phyloP scores from a whole-genome alignment of 2,329 filamentous ascomycete species.

The Colletotrichum tanaceti region DNA sequence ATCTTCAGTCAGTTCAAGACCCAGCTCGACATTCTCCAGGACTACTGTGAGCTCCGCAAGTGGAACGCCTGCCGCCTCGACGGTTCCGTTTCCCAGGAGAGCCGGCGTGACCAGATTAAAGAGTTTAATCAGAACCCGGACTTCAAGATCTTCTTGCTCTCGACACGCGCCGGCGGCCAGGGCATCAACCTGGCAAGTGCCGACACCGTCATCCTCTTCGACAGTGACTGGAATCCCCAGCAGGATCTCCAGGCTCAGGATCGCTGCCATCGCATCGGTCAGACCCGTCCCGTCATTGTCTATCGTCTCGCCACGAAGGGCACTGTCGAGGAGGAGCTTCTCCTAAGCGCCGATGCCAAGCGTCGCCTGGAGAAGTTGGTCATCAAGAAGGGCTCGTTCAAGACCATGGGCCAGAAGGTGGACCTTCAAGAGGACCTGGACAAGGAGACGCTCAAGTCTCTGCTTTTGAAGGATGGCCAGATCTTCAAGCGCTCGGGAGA shows the following conservation, averaged over 20 bases:
- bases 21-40: slow-evolving; percentile 88
- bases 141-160: slow-evolving; percentile 84
- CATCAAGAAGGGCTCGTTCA: slow-evolving; percentile 92
- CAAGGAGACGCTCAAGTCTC: slow-evolving; percentile 69
- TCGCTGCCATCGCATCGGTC: slow-evolving; percentile 92
- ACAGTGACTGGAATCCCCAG: slow-evolving; percentile 93
- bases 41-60: slow-evolving; percentile 84
- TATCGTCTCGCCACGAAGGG: slow-evolving; percentile 93
- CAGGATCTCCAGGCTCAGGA: slow-evolving; percentile 98
- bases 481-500: slow-evolving; percentile 70
- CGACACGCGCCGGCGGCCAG: slow-evolving; percentile 91
- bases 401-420: slow-evolving; percentile 73
- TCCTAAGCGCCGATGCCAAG: slow-evolving; percentile 91
- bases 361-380: slow-evolving; percentile 92
- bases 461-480: slow-evolving; percentile 78
- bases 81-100: slow-evolving; percentile 81
- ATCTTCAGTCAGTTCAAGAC: slow-evolving; percentile 98
- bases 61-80: slow-evolving; percentile 94
- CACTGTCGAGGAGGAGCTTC: slow-evolving; percentile 88
- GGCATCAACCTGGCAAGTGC: slow-evolving; percentile 94
- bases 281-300: slow-evolving; percentile 90
- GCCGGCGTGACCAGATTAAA: slow-evolving; percentile 76
- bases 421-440: slow-evolving; percentile 65
- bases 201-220: slow-evolving; percentile 93
- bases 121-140: slow-evolving; percentile 75